phyloP scores from a whole-genome alignment of 1,139 yeast species.

The Nakaseomyces nivariensis region DNA sequence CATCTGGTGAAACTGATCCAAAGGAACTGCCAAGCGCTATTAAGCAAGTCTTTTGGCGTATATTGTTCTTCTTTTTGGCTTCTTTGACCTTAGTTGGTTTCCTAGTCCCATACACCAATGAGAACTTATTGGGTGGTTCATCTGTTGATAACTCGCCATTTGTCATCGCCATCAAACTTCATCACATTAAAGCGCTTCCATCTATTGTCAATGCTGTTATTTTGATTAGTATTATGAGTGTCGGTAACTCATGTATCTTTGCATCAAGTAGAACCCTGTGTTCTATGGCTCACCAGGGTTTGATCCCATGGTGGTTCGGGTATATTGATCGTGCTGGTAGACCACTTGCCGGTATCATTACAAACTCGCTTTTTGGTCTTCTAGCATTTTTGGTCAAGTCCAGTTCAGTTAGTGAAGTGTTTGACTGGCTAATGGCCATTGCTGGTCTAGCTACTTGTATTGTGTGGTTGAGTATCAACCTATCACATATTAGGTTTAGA shows the following conservation, averaged over 20 bases:
- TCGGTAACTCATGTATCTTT: slow-evolving; percentile 67
- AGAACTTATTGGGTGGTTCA: slow-evolving; percentile 39
- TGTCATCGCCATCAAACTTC: slow-evolving; percentile 51
- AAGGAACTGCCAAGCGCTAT: slow-evolving; percentile 57
- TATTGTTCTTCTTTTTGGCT: slow-evolving; percentile 51
- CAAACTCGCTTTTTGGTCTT: slow-evolving; percentile 69
- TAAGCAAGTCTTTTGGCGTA: slow-evolving; percentile 67
- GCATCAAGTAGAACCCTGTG: slow-evolving; percentile 77
- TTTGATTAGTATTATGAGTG: slow-evolving; percentile 56
- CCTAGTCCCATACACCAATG: slow-evolving; percentile 55
- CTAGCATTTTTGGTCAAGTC: slow-evolving; percentile 69
- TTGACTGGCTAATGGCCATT: slow-evolving; percentile 72
- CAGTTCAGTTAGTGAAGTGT: slow-evolving; percentile 47
- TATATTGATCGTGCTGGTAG: slow-evolving; percentile 53
- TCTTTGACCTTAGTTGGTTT: slow-evolving; percentile 53
- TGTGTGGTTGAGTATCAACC: slow-evolving; percentile 73
- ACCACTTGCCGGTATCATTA: slow-evolving; percentile 48
- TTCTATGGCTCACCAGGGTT: slow-evolving; percentile 71
- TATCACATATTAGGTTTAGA: slow-evolving; percentile 73
- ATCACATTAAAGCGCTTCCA: slow-evolving; percentile 51
- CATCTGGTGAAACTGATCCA: slow-evolving; percentile 78
- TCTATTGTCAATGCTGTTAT: slow-evolving; percentile 67
- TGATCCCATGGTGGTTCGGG: slow-evolving; percentile 64
- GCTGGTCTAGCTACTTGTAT: slow-evolving; percentile 77
- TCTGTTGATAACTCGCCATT: slow-evolving; percentile 51